Conservation (phyloP, 495 filamentous ascomycete species). For the Penicillium soppii region DNA sequence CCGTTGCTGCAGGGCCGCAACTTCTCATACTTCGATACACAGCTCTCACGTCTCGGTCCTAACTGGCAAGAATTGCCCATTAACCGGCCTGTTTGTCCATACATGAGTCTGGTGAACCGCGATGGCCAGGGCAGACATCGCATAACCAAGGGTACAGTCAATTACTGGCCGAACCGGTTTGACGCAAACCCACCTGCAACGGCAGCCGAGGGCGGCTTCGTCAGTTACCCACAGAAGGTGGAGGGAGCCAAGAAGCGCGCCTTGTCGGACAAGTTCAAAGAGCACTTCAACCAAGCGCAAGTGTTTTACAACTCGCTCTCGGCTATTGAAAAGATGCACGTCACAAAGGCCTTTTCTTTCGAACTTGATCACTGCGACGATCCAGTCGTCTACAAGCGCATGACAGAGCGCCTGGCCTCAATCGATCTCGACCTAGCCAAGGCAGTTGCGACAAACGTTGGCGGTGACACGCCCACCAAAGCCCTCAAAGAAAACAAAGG, state of each 20-base stretch:
- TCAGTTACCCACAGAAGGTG: constrained; percentile 65
- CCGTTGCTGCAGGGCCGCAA: constrained; percentile 81
- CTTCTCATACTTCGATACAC: constrained; percentile 87
- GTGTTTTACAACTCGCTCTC: constrained; percentile 82
- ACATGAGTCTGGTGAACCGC: constrained; percentile 49
- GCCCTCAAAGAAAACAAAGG: constrained; percentile 61
- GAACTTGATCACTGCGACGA: constrained; percentile 92
- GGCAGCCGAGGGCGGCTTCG: constrained; percentile 61
- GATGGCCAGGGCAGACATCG: constrained; percentile 42
- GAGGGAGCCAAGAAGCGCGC: constrained; percentile 68
- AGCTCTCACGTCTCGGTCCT: constrained; percentile 74
- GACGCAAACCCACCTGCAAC: constrained; percentile 60
- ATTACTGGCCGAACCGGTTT: constrained; percentile 89
- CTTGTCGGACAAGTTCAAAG: constrained; percentile 74
- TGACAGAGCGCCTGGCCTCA: constrained; percentile 66
- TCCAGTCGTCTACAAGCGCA: constrained; percentile 71
- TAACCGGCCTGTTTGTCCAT: constrained; percentile 74
- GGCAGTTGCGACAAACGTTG: constrained; percentile 66
- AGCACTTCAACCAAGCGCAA: constrained; percentile 65
- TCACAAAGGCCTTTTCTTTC: constrained; percentile 70
- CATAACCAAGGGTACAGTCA: constrained; percentile 69
- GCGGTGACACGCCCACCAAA: constrained; percentile 58
- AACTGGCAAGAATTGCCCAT: constrained; percentile 89
- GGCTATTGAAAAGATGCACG: constrained; percentile 65
- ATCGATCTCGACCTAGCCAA: constrained; percentile 74